Base-by-base conservation (phyloP, 352 stramenopile species). In the Globisporangium heterothallicum region DNA sequence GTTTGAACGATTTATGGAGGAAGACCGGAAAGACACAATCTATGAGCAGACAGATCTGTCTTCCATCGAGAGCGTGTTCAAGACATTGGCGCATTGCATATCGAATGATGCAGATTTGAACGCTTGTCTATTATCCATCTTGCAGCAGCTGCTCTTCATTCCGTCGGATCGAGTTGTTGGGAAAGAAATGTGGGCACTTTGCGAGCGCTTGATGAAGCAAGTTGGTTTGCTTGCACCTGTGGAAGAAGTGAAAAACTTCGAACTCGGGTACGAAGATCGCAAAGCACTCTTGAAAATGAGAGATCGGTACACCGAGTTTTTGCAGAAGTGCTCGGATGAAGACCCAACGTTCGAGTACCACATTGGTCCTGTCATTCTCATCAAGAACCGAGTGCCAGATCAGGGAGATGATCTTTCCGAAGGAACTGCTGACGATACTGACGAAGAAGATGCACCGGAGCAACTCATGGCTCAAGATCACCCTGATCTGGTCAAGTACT, bases 61-160 rank as follows among this genome's bases (percentile, higher is more conserved):
- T 9, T 88, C 73, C 1, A 54, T 83, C 25, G 70, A 86, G 22
- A 88, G 76, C 47, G 80, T 93, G 2, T 88, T 85, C 48, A 59
- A 70, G 44, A 79, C 72, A 48, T 53, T 93, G 25, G 61, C 61
- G 64, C 66, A 73, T 13, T 83, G 63, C 16, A 64, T 90, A 6
- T 62, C 70, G 14, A 76, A 73, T 19, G 82, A 93, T 41, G 52
- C 68, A 0, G 78, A 90, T 44, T 51, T 91, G 0, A 69, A 88
- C 51, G 43, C 65, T n/a, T 91, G 78, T 46, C 63, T 93, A 34
- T 49, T 93, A 14, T 93, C 82, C 4, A 80, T 93, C 24, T 24
- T 93, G 26, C 82, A 93, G 52, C 82, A 93, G 59, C 72, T 93
- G n/a, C 64, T 93, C 19, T 93, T 93, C 61, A 84, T 91, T 58